Conservation (phyloP, 2,329 filamentous ascomycete genomes). For the Elsinoe australis region DNA sequence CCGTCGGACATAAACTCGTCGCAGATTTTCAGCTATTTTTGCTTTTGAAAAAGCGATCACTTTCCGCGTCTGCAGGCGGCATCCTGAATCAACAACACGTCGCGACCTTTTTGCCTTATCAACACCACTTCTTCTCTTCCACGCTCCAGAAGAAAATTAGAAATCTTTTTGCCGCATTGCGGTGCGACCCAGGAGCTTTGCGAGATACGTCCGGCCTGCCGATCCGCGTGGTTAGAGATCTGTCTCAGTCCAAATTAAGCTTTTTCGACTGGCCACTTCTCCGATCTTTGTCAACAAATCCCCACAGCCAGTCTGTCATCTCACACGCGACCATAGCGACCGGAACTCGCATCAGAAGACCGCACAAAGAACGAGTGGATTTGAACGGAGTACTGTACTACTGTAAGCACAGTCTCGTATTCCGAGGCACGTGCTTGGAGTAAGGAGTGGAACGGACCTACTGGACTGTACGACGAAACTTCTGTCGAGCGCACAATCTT, state of each 20-base stretch:
- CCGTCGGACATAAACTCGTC: constrained; percentile 1
- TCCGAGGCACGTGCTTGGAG: too few relatives aligned
- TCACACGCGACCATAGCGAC: constrained; percentile 17
- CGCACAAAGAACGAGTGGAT: background rate
- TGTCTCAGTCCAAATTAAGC: constrained; percentile 17
- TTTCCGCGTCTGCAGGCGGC: constrained; percentile 2
- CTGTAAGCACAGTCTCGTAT: too few relatives aligned
- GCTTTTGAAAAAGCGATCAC: constrained; percentile 15
- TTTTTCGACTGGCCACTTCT: constrained; percentile 14
- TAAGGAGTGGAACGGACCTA: too few relatives aligned
- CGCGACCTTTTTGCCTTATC: background rate
- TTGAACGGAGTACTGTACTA: too few relatives aligned
- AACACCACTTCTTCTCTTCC: background rate
- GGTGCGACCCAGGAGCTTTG: background rate
- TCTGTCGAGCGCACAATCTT: constrained; percentile 3
- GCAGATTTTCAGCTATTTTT: constrained; percentile 6
- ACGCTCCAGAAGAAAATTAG: background rate
- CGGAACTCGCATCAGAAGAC: background rate
- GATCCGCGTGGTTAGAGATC: constrained; percentile 12
- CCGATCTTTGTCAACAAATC: constrained; percentile 17
- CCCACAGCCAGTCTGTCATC: constrained; percentile 14
- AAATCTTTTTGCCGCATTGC: background rate
- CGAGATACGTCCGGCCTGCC: constrained; percentile 4
- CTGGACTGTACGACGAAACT: too few relatives aligned
- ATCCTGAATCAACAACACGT: constrained; percentile 13